Conservation (phyloP, 1,284 basidiomycete species). For the Pseudozyma tsukubaensis region DNA sequence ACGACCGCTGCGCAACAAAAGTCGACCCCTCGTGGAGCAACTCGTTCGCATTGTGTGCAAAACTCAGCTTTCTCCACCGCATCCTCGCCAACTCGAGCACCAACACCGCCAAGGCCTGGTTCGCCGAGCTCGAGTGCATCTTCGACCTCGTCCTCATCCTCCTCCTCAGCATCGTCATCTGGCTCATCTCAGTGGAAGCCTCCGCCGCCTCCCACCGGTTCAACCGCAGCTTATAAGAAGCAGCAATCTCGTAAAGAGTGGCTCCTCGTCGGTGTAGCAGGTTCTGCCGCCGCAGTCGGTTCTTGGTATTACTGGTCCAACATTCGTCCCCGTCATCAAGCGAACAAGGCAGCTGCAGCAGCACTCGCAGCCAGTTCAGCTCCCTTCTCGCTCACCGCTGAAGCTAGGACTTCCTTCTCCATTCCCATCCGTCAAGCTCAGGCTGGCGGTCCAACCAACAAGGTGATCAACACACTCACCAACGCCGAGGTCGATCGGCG, state of each 20-base stretch:
- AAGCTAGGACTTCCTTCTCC: constrained; percentile 53
- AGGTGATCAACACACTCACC: constrained; percentile 62
- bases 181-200: constrained; percentile 45
- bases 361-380: constrained; percentile 36
- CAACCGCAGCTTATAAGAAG: constrained; percentile 50
- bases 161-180: constrained; percentile 29
- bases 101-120: constrained; percentile 3
- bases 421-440: constrained; percentile 55
- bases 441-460: constrained; percentile 50
- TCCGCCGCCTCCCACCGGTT: constrained; percentile 37
- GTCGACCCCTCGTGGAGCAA: not conserved
- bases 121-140: constrained; percentile 16
- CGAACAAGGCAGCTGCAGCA: constrained; percentile 36
- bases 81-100: constrained; percentile 11
- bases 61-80: constrained; percentile 20
- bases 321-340: constrained; percentile 49
- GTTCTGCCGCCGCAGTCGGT: constrained; percentile 62
- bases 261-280: constrained; percentile 65
- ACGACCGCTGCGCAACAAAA: constrained; percentile 6
- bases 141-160: constrained; percentile 21
- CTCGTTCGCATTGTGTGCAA: constrained; percentile 2
- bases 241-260: constrained; percentile 61
- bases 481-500: constrained; percentile 61
- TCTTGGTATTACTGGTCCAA: constrained; percentile 66
- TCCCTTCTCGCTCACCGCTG: constrained; percentile 52